These are phyloP conservation scores for Fomes fomentarius DNA, from an alignment of 1,284 basidiomycete genomes.

Conservation along the genomic window DNA sequence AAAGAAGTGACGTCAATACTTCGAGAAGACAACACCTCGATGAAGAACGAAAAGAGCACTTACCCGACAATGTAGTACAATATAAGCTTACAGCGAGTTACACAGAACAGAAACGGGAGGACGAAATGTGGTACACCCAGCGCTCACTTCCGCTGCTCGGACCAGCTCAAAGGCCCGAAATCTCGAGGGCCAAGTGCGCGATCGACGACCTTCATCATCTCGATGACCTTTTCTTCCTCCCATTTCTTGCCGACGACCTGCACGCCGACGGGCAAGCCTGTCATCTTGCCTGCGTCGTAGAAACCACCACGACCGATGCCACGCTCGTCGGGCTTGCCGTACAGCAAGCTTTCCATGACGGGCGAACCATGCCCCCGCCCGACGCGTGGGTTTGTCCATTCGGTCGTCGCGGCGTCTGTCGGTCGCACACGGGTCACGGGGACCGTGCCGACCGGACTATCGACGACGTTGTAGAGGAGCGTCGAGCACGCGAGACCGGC, in stretches of 20 bases:
- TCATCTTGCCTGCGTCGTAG: slow-evolving; percentile 76
- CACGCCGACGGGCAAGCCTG: slow-evolving; percentile 82
- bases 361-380: slow-evolving; percentile 50
- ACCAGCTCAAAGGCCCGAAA: slow-evolving; percentile 42
- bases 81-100: not conserved
- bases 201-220: slow-evolving; percentile 83
- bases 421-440: slow-evolving; percentile 83
- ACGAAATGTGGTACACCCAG: slow-evolving; percentile 23
- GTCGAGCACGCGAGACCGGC: slow-evolving; percentile 22
- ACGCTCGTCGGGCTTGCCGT: slow-evolving; percentile 39
- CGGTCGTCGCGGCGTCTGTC: slow-evolving; percentile 59
- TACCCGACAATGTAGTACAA: too few relatives aligned
- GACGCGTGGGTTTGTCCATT: slow-evolving; percentile 49
- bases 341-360: slow-evolving; percentile 60
- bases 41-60: too few relatives aligned
- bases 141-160: slow-evolving; percentile 17
- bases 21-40: too few relatives aligned
- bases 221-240: slow-evolving; percentile 88
- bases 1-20: too few relatives aligned
- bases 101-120: not conserved
- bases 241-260: slow-evolving; percentile 80
- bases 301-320: slow-evolving; percentile 36
- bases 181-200: slow-evolving; percentile 38
- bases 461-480: slow-evolving; percentile 75
- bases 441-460: slow-evolving; percentile 75